phyloP scores from a whole-genome alignment of 345 rosid genomes.

The Rhodamnia argentea region DNA sequence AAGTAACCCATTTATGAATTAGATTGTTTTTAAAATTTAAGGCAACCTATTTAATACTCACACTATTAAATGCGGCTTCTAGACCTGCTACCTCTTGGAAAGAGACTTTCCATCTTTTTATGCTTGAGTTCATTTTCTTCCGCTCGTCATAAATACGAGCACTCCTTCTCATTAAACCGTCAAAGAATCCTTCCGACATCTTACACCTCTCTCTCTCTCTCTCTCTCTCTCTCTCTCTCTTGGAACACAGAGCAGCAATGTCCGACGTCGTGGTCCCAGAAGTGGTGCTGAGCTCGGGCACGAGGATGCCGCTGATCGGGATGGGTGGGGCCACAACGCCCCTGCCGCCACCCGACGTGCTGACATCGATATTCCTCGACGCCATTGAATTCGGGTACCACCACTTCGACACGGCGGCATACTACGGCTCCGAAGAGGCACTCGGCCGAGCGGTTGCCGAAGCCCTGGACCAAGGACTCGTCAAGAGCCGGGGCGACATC shows the following conservation, averaged over 20 bases:
- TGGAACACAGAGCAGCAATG: neutral
- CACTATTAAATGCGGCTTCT: too few species aligned
- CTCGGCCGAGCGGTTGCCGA: constrained; percentile 42
- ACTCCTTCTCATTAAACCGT: neutral
- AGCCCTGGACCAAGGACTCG: constrained; percentile 29
- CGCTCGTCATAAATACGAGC: neutral
- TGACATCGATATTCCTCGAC: constrained; percentile 15
- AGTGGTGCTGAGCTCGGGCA: constrained; percentile 18
- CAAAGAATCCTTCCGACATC: neutral
- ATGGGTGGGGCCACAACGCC: constrained; percentile 4
- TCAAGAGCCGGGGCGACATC: constrained; percentile 32
- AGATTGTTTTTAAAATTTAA: too few species aligned
- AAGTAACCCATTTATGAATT: too few species aligned
- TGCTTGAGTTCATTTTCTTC: neutral
- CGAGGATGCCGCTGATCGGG: constrained; percentile 30
- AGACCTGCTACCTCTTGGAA: too few species aligned
- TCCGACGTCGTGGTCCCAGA: neutral
- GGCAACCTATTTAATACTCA: too few species aligned
- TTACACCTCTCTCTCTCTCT: neutral
- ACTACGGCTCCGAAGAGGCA: constrained; percentile 38
- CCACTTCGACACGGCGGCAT: constrained; percentile 62
- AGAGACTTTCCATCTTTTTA: neutral
- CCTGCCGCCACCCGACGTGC: constrained; percentile 4
- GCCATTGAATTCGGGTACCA: constrained; percentile 50
- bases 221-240: neutral